Evolutionary conservation across 495 filamentous ascomycete genomes (phyloP).

Genomic region (Xylaria curta): DNA sequence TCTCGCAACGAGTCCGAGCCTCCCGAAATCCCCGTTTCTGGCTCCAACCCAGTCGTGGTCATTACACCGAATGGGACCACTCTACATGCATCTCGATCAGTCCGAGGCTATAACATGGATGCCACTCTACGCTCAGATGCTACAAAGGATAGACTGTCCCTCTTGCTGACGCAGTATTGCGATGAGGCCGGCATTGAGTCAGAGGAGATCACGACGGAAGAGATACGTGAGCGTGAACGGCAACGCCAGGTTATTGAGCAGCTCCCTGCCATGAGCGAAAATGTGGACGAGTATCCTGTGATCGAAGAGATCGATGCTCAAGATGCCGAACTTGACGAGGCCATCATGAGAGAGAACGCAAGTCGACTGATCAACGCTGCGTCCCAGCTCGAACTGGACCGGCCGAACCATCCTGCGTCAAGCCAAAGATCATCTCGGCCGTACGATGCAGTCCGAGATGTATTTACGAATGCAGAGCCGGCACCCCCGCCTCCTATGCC

Average conservation of each 20-base stretch:
- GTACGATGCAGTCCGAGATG: conserved; percentile 57
- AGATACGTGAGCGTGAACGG: conserved; percentile 42
- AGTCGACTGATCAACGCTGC: conserved; percentile 39
- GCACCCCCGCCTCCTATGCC: conserved; percentile 28
- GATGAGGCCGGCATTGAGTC: conserved; percentile 40
- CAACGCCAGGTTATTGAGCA: conserved; percentile 34
- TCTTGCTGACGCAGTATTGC: conserved; percentile 36
- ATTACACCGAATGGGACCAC: conserved; percentile 41
- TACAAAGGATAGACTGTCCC: conserved; percentile 29
- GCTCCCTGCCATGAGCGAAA: conserved; percentile 26
- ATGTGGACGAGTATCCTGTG: conserved; percentile 33
- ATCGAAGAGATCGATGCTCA: conserved; percentile 13
- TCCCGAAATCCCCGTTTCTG: conserved; percentile 38
- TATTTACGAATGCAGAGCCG: conserved; percentile 46
- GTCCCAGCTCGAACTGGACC: conserved; percentile 16
- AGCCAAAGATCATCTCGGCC: conserved; percentile 44
- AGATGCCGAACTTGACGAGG: conserved; percentile 15
- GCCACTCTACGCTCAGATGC: conserved; percentile 31
- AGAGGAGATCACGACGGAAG: conserved; percentile 44
- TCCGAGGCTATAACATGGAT: conserved; percentile 43
- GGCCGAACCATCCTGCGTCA: conserved; percentile 11
- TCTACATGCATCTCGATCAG: conserved; percentile 50
- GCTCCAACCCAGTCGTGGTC: conserved; percentile 46
- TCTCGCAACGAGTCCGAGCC: conserved; percentile 48
- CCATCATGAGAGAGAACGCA: conserved; percentile 9